Conservation (phyloP, 208 protist species). For the Balamuthia mandrillaris region DNA sequence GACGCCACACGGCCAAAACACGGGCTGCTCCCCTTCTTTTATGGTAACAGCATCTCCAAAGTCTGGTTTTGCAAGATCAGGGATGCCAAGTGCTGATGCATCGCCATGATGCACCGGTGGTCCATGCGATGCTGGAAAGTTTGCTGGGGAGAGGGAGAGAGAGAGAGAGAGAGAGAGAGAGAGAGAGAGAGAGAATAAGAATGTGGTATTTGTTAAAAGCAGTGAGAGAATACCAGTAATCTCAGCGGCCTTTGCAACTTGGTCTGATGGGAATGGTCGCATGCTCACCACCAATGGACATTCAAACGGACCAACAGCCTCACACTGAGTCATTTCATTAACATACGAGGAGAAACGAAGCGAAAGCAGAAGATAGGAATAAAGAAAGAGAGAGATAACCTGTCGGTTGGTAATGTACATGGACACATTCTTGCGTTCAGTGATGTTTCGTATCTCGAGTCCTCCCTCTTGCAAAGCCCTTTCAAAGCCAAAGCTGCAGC, state of each 20-base stretch:
- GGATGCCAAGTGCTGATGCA: constrained; percentile 33
- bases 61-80: constrained; percentile 30
- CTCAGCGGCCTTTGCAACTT: neutral
- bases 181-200: neutral
- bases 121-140: constrained; percentile 11
- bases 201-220: neutral
- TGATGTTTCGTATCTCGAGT: constrained; percentile 44
- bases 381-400: neutral
- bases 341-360: neutral
- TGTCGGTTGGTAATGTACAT: constrained; percentile 50
- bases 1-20: constrained; percentile 47
- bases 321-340: neutral
- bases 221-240: neutral
- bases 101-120: constrained; percentile 36
- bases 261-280: neutral
- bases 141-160: neutral
- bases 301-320: constrained; percentile 1
- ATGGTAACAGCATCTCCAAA: constrained; percentile 44
- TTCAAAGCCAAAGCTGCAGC: constrained; percentile 49
- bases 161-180: neutral
- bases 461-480: constrained; percentile 19
- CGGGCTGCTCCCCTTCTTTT: neutral
- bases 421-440: constrained; percentile 43
- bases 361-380: neutral
- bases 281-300: constrained; percentile 35